Conservation (phyloP, 805 yeast genomes). For the Lipomyces lipofer region DNA sequence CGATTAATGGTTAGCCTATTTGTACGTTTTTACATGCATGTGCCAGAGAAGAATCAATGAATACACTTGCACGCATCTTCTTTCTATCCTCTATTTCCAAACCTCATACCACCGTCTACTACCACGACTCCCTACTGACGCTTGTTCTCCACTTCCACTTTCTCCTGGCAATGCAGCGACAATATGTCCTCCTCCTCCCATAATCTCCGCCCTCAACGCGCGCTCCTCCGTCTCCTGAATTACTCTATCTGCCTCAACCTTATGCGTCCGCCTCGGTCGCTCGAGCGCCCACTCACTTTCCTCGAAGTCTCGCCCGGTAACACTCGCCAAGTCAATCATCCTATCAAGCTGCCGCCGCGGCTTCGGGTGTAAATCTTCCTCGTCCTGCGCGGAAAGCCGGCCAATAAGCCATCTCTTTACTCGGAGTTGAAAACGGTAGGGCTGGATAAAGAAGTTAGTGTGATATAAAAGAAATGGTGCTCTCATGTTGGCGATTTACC, state of each 20-base stretch:
- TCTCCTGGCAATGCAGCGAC: too few relatives aligned
- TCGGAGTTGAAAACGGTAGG: constrained; percentile 61
- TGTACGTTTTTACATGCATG: too few relatives aligned
- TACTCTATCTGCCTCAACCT: constrained; percentile 70
- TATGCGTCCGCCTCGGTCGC: constrained; percentile 70
- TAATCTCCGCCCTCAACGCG: too few relatives aligned
- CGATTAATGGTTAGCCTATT: too few relatives aligned
- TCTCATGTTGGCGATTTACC: constrained; percentile 12
- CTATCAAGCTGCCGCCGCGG: constrained; percentile 40
- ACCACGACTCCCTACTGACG: too few relatives aligned
- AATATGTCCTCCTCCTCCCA: too few relatives aligned
- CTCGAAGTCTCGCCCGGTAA: constrained; percentile 33
- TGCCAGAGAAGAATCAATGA: too few relatives aligned
- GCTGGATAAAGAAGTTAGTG: constrained; percentile 30
- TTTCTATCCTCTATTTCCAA: constrained; percentile 6
- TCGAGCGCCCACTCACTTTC: constrained; percentile 53
- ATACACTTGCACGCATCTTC: too few relatives aligned
- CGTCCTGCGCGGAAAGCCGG: constrained; percentile 56
- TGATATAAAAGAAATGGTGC: too few relatives aligned
- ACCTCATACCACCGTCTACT: constrained; percentile 23
- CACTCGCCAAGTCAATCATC: constrained; percentile 44
- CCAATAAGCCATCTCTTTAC: constrained; percentile 57
- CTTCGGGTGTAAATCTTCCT: constrained; percentile 57
- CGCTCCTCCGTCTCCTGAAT: constrained; percentile 68
- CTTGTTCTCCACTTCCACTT: too few relatives aligned